These are phyloP conservation scores for Trypanosoma vivax DNA, from an alignment of 208 protist genomes.

Conservation along the genomic window DNA sequence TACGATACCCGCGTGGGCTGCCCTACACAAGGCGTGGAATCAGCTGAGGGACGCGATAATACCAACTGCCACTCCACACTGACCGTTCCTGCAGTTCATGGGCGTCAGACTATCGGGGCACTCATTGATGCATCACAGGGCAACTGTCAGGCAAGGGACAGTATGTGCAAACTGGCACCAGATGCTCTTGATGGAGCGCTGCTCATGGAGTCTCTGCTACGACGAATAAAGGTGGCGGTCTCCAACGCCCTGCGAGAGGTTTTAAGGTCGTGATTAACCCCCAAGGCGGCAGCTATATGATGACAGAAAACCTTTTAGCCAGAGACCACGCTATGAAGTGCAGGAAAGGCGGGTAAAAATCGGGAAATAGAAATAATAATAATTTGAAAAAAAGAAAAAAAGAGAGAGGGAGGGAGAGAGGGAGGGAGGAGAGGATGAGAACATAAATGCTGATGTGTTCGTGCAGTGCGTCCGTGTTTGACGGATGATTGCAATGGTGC, in stretches of 20 bases:
- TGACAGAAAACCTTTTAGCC: too few relatives aligned
- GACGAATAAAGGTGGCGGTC: conserved; percentile 69
- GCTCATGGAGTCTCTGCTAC: conserved; percentile 67
- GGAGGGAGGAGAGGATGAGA: not conserved
- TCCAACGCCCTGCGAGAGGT: conserved; percentile 64
- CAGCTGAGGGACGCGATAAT: too few relatives aligned
- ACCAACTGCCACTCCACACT: too few relatives aligned
- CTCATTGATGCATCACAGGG: conserved; percentile 9
- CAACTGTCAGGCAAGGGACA: not conserved
- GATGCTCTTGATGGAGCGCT: conserved; percentile 38
- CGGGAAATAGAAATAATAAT: conserved; percentile 6
- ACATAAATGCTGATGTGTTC: not conserved
- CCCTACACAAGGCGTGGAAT: too few relatives aligned
- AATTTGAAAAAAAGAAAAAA: not conserved
- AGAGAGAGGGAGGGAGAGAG: not conserved
- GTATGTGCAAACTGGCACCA: conserved; percentile 22
- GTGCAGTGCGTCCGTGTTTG: too few relatives aligned
- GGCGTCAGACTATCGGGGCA: conserved; percentile 17
- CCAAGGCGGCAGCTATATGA: too few relatives aligned
- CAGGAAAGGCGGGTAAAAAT: too few relatives aligned
- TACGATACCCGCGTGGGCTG: too few relatives aligned
- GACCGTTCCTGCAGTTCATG: not conserved
- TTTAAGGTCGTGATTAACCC: conserved; percentile 13
- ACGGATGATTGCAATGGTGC: too few relatives aligned
- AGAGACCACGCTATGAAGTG: too few relatives aligned